Conservation (phyloP, 768 basidiomycete species). For the Hemileccinum rubropunctum region DNA sequence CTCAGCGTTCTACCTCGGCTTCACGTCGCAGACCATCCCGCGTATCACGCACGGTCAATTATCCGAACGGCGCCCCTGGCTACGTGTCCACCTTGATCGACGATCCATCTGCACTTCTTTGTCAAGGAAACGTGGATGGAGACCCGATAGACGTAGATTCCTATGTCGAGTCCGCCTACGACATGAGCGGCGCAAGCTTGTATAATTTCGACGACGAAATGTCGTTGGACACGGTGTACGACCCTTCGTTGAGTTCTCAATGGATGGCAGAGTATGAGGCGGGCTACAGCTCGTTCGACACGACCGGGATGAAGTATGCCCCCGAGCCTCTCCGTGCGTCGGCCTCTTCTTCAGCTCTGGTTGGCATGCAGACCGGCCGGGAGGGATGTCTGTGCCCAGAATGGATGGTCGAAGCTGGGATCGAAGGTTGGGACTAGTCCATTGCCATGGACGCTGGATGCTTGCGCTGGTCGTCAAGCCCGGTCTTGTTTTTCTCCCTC, state of each 20-base stretch:
- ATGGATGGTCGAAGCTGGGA: conserved; percentile 18
- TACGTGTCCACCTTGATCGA: neutral
- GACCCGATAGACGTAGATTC: neutral
- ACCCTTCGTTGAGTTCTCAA: neutral
- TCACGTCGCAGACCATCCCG: neutral
- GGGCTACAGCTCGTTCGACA: conserved; percentile 2
- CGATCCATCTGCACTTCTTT: neutral
- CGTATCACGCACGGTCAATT: neutral
- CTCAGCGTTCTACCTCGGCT: neutral
- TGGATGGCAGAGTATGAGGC: conserved; percentile 18
- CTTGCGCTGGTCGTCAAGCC: neutral
- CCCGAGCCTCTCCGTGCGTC: neutral
- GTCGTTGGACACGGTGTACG: conserved; percentile 4
- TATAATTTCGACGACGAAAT: conserved; percentile 3
- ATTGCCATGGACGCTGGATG: neutral
- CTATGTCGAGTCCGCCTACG: neutral
- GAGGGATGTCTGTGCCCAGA: conserved; percentile 23
- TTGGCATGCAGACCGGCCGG: neutral
- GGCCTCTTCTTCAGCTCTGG: neutral
- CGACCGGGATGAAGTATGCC: neutral
- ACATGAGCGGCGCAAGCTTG: neutral
- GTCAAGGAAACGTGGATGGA: no score
- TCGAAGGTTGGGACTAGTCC: conserved; percentile 15
- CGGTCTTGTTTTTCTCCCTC: neutral
- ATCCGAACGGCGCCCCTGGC: neutral